Conservation (phyloP, 768 basidiomycete species). For the Gloeopeniophorella convolvens region DNA sequence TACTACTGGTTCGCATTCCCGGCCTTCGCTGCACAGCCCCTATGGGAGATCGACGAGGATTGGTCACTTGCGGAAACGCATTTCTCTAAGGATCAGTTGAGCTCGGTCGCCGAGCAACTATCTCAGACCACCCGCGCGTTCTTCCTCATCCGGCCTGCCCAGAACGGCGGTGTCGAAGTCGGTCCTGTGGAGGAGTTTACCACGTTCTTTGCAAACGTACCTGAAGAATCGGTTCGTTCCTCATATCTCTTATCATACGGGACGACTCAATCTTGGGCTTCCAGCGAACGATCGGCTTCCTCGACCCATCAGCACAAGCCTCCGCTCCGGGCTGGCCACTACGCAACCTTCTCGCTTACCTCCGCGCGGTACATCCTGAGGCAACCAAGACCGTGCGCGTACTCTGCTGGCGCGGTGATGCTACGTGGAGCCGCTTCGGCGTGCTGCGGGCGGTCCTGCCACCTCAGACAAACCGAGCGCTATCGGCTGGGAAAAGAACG, state of each 20-base stretch:
- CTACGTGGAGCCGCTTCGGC: conserved; percentile 64
- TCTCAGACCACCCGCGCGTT: conserved; percentile 40
- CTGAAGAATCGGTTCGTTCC: conserved; percentile 36
- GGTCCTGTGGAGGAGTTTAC: conserved; percentile 52
- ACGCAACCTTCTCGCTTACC: conserved; percentile 83
- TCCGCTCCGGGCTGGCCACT: conserved; percentile 75
- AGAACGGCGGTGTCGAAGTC: conserved; percentile 33
- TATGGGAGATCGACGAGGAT: conserved; percentile 76
- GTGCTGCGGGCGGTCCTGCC: conserved; percentile 33
- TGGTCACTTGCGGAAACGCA: conserved; percentile 47
- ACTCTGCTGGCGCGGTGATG: conserved; percentile 63
- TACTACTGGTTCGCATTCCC: conserved; percentile 99
- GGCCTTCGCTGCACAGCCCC: conserved; percentile 81
- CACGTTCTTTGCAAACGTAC: conserved; percentile 46
- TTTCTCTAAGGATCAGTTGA: conserved; percentile 39
- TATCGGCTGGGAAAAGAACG: conserved; percentile 96
- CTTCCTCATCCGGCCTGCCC: conserved; percentile 48
- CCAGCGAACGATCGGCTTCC: conserved; percentile 28
- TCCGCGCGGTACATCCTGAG: conserved; percentile 52
- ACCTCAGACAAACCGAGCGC: conserved; percentile 45
- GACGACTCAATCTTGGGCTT: not conserved
- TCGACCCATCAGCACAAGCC: conserved; percentile 73
- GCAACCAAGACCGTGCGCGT: conserved; percentile 48
- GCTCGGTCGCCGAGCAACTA: conserved; percentile 38
- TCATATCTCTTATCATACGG: not conserved